Conservation (phyloP, 768 basidiomycete species). For the Peribolospora kevripleyi region DNA sequence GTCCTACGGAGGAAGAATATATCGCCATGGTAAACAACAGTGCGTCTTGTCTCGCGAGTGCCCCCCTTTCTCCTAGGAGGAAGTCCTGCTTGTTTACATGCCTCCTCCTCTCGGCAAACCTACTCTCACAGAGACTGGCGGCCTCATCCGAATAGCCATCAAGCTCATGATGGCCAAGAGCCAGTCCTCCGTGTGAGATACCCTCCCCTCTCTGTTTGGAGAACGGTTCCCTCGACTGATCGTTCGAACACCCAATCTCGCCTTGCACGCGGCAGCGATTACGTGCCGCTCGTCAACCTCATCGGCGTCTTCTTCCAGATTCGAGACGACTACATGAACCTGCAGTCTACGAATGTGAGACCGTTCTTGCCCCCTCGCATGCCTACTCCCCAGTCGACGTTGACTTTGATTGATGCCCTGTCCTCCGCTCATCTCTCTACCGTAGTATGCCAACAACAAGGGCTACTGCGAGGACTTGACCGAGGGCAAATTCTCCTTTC, state of each 20-base stretch:
- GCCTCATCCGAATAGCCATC: constrained; percentile 69
- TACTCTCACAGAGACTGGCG: constrained; percentile 54
- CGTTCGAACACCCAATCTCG: too few species aligned
- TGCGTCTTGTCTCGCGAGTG: constrained; percentile 21
- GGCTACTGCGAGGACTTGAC: constrained; percentile 75
- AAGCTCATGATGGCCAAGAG: constrained; percentile 79
- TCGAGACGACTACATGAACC: constrained; percentile 89
- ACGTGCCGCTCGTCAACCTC: constrained; percentile 74
- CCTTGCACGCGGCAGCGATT: constrained; percentile 34
- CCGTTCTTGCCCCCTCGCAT: neutral
- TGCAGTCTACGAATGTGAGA: constrained; percentile 57
- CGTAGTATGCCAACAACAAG: constrained; percentile 47
- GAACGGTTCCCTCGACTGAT: neutral
- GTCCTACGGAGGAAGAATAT: constrained; percentile 87
- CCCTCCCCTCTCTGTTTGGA: neutral
- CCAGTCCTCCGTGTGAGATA: constrained; percentile 19
- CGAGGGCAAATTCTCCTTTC: constrained; percentile 95
- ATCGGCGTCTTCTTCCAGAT: constrained; percentile 92
- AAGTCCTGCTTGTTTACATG: neutral
- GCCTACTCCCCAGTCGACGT: neutral
- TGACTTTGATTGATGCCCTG: neutral
- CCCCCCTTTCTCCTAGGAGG: neutral
- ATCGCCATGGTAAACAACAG: constrained; percentile 91
- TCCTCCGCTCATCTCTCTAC: neutral
- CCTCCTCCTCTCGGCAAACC: neutral